Evolutionary conservation across 2,329 filamentous ascomycete species (phyloP), one percentile per base, ranked within the genome.

Genomic region (Alternaria consortialis): DNA sequence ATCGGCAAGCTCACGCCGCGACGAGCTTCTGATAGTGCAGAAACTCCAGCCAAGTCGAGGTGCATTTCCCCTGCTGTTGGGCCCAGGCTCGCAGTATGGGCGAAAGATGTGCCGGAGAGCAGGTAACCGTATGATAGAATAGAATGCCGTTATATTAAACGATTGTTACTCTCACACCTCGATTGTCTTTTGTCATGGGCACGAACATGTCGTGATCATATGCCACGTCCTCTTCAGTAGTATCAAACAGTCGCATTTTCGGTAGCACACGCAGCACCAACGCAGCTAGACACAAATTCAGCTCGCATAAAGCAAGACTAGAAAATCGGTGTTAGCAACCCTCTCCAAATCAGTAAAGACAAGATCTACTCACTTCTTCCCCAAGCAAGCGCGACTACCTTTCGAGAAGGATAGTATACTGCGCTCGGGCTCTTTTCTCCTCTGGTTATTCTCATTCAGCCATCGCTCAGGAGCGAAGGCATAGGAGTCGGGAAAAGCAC

Each of bases 361-460:
- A 42, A 15, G 27, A 13, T 17, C 11, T 4, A 73, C 74, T 70
- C 62, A 76, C 71, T 77, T 76, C 62, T 76, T 72, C 12, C 76
- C 75, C 32, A 78, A 57, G 36, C 76, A 78, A 23, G 65, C 61
- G 6, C 76, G 60, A 39, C 67, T 75, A 1, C 76, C 76, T 37
- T 75, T 77, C 2, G 67, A 72, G 37, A 77, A 78, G 0, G 70
- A 60, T 27, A 77, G 58, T 60, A 77, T 64, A 37, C 69, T 70
- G 1, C 64, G 64, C 53, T 77, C 74, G 6, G 77, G 44, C 3
- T 68, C 64, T 39, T 69, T 74, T 7, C 61, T 65, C 31, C 69
- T 62, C 20, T 66, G 50, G 8, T 72, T 70, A n/a, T 66, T 64
- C 52, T 67, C 69, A 20, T 74, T 67, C 15, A 77, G 50, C 73